Conservation (phyloP, 805 yeast genomes). For the Candida dajiaensis region DNA sequence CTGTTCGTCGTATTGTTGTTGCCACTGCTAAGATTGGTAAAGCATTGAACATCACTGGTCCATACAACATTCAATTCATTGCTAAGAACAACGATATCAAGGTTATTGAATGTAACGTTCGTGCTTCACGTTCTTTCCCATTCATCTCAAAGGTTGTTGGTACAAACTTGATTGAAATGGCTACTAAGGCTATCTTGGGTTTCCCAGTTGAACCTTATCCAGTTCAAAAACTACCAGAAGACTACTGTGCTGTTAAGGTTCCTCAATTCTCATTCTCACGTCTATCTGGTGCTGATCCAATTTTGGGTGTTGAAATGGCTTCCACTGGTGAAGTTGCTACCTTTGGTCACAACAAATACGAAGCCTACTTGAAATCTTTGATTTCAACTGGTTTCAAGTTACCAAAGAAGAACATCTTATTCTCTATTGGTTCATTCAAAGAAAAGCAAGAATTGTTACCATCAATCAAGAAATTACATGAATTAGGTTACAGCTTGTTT, state of each 20-base stretch:
- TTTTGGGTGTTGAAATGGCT: slow-evolving; percentile 98
- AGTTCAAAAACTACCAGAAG: slow-evolving; percentile 78
- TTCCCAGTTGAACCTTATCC: slow-evolving; percentile 88
- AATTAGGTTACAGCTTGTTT: slow-evolving; percentile 83
- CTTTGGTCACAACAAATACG: slow-evolving; percentile 93
- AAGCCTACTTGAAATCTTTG: slow-evolving; percentile 92
- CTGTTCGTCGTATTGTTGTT: slow-evolving; percentile 83
- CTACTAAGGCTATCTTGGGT: slow-evolving; percentile 92
- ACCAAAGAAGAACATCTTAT: slow-evolving; percentile 89
- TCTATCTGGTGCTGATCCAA: slow-evolving; percentile 96
- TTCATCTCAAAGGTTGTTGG: slow-evolving; percentile 97
- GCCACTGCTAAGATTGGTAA: slow-evolving; percentile 95
- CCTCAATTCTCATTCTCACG: slow-evolving; percentile 98
- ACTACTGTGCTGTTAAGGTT: slow-evolving; percentile 93
- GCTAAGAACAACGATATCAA: slow-evolving; percentile 93
- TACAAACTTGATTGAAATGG: slow-evolving; percentile 93
- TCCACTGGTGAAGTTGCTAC: slow-evolving; percentile 99
- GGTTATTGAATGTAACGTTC: slow-evolving; percentile 97
- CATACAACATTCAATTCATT: slow-evolving; percentile 94
- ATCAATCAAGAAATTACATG: slow-evolving; percentile 69
- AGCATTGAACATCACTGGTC: slow-evolving; percentile 95
- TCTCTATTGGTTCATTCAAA: slow-evolving; percentile 94
- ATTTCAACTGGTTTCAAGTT: slow-evolving; percentile 92
- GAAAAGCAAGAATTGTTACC: slow-evolving; percentile 94
- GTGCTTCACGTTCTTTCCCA: slow-evolving; percentile 99